Evolutionary conservation across 208 protist genomes (phyloP), one percentile per base, ranked within the genome.

Genomic region (Crithidia bombi): DNA sequence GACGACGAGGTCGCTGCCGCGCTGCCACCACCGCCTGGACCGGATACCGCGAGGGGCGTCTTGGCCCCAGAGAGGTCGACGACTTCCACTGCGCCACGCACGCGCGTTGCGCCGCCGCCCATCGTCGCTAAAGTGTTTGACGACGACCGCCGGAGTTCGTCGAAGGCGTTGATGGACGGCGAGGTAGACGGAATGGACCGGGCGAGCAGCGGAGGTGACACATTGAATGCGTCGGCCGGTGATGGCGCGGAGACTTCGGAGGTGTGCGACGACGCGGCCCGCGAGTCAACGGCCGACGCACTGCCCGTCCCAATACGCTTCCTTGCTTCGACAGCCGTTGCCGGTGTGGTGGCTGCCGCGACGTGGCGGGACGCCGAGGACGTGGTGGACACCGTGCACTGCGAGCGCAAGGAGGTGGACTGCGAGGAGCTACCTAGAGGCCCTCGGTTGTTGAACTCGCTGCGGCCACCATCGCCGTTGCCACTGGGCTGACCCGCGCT

Each of bases 341-440:
- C 21, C 41, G 46, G 46, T 11, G 46, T 17, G 46, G 23, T 23
- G 21, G 46, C 17, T 3, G 14, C 46, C 5, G 23, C 46, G n/a
- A n/a, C n/a, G n/a, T n/a, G n/a, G 33, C 5, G 61, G 3, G 46
- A 56, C 5, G 30, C 23, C 5, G 61, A 56, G 44, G 61, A 56
- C 2, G 44, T 32, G 21, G 61, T 54, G 0, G 69, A 51, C 12
- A 54, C 69, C 10, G 64, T 59, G 28, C 17, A 49, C 69, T 66
- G 69, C 38, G 68, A 51, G 47, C 57, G 44, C 0, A 32, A 65
- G 4, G 59, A 65, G 11, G 46, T 36, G 10, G 44, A 65, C 44
- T 52, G 46, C 21, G 61, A 66, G 14, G 46, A 54, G 47, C 46
- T 43, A 35, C 28, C 46, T 1, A 66, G 61, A 5, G 61, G 61